Evolutionary conservation across 2,329 filamentous ascomycete genomes (phyloP).

Genomic region (Mariannaea elegans): DNA sequence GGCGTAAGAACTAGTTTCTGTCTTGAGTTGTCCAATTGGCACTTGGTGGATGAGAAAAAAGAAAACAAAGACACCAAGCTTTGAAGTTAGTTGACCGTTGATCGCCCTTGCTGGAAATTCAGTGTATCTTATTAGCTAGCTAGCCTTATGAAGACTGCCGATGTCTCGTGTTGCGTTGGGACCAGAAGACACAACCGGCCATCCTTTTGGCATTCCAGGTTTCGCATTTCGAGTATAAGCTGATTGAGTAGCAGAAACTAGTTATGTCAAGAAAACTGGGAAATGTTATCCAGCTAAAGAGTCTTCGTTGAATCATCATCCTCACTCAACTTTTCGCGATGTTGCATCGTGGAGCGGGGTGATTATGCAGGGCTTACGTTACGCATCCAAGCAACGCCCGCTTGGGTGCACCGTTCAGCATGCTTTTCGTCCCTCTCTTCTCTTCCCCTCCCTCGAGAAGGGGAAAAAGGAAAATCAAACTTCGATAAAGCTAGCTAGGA

Average conservation of each 20-base stretch:
- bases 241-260: too few species aligned
- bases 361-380: background rate
- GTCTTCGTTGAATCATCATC: too few species aligned
- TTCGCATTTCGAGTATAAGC: too few species aligned
- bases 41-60: too few species aligned
- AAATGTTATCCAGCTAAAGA: too few species aligned
- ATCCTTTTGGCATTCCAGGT: background rate
- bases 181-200: too few species aligned
- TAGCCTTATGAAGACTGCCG: background rate
- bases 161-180: background rate
- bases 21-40: too few species aligned
- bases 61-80: too few species aligned
- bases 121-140: background rate
- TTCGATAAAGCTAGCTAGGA: background rate
- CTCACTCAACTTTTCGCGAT: slow-evolving; percentile 13
- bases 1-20: too few species aligned
- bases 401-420: background rate
- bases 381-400: background rate
- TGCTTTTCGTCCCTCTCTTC: background rate
- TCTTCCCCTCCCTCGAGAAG: background rate
- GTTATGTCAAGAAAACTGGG: too few species aligned
- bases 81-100: background rate
- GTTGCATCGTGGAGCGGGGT: slow-evolving; percentile 34
- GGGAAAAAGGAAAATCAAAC: background rate
- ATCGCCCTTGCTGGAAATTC: background rate